Evolutionary conservation across 495 filamentous ascomycete species (phyloP), one percentile per base, ranked within the genome.

Genomic region (Xylaria venustula): DNA sequence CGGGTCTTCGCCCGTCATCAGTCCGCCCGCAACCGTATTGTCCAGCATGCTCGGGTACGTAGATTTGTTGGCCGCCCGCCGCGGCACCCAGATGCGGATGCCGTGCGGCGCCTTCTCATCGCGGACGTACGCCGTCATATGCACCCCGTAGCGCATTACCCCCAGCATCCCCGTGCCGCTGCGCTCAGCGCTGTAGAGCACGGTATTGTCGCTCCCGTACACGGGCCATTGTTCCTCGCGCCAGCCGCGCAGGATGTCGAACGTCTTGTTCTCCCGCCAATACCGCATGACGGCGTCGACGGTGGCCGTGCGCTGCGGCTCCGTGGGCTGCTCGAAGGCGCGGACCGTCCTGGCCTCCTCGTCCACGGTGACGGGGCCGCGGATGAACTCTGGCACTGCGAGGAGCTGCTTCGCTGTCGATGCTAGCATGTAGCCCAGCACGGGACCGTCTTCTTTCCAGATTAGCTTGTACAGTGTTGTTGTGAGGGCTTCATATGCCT

Each of bases 21-120:
- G 87, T 0, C 94, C 94, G 4, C 94, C 94, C 0, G 93, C 94
- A 5, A 96, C 95, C 2, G 90, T 90, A 69, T 99, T 99, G 71
- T 99, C 94, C 49, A 98, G 75, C 86, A 97, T 90, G 7, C 88
- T 80, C 2, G 88, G 87, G 64, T 92, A 98, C 0, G 92, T 97
- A 63, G 90, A 82, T 77, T 98, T 98, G 34, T 72, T 83, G 44
- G 77, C 79, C 23, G 91, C 82, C 9, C 94, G 79, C 48, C 89
- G 79, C 5, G 94, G 92, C 0, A 95, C 84, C 91, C 94, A 96
- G 36, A 99, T 83, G 64, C 86, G 86, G 30, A 95, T 73, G 0
- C 87, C 88, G 37, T 83, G 63, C 34, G 68, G 69, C 15, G 74
- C 81, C 26, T 83, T 76, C n/a, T 75, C 72, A 22, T 75, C 73